Base-by-base conservation (phyloP, 2,329 filamentous ascomycete genomes). In the Apiospora sp. region DNA sequence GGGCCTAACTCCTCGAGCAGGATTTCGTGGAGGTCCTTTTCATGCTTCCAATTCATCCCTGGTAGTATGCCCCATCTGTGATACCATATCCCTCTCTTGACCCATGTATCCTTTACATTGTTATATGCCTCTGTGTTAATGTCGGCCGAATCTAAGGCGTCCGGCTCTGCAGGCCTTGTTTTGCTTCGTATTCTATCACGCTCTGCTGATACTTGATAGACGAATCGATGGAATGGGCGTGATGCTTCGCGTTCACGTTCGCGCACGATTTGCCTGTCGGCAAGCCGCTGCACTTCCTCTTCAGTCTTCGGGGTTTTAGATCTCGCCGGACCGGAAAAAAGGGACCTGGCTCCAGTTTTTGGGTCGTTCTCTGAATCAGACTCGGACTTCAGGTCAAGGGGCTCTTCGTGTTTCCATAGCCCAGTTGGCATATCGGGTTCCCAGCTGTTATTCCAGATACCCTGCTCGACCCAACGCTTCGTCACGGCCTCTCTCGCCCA, bases 21-120 rank as follows among this genome's bases (percentile, higher is more conserved):
- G 7, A 34, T 12, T 12, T 4, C 16, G 7, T 34, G 0, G 6
- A 34, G 2, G 7, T 61, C 7, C 1, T 19, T 6, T 27, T 68
- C 64, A 7, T 68, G 64, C 37, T 68, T 68, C 64, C 64, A 68
- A 5, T 8, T 43, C 64, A 68, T 68, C 6, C 64, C 64, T 7
- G 64, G 64, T 0, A 68, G 6, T 30, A 41, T 68, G 16, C 64
- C 64, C 64, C 64, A 68, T 5, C 22, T 3, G 0, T 46, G 12
- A 2, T 68, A 2, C 64, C 64, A 68, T 0, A 68, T 68, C 0
- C 64, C 64, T 46, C 64, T 27, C 37, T 68, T 68, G 1, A 30
- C 24, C 64, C 64, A 68, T 8, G 1, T 68, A 0, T 7, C 16
- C 5, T 44, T 44, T 2, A 46, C 43, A 8, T 30, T 27, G 0